These are phyloP conservation scores for Peronospora farinosa DNA, from an alignment of 352 stramenopile species.

Conservation along the genomic window DNA sequence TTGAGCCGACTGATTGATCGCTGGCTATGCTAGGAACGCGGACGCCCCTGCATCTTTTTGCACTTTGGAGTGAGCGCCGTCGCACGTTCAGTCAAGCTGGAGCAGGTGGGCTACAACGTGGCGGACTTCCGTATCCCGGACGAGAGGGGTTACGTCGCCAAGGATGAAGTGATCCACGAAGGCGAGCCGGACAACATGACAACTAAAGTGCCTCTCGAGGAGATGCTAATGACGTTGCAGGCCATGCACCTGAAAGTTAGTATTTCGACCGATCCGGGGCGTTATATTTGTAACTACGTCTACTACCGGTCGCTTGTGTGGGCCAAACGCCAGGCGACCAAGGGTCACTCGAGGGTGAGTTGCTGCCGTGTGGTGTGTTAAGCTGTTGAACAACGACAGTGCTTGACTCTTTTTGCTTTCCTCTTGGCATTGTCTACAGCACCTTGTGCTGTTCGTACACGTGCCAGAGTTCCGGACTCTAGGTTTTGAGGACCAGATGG, in stretches of 20 bases:
- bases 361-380: neutral
- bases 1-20: neutral
- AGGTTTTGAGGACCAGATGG: slow-evolving; percentile 51
- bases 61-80: slow-evolving; percentile 64
- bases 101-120: slow-evolving; percentile 73
- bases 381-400: neutral
- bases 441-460: slow-evolving; percentile 71
- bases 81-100: slow-evolving; percentile 42
- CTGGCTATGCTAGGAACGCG: slow-evolving; percentile 29
- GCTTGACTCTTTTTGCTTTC: neutral
- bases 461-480: slow-evolving; percentile 61
- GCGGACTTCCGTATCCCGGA: slow-evolving; percentile 79
- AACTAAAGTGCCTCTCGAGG: slow-evolving; percentile 52
- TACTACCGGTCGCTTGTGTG: slow-evolving; percentile 77
- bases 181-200: slow-evolving; percentile 39
- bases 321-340: slow-evolving; percentile 37
- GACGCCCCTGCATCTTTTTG: slow-evolving; percentile 54
- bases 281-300: slow-evolving; percentile 86
- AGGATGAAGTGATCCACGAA: slow-evolving; percentile 43
- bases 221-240: slow-evolving; percentile 42
- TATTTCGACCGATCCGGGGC: slow-evolving; percentile 67
- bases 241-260: slow-evolving; percentile 25
- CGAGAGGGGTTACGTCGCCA: slow-evolving; percentile 58
- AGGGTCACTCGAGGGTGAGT: slow-evolving; percentile 31
- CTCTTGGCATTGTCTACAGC: slow-evolving; percentile 21